Evolutionary conservation across 2,329 filamentous ascomycete species (phyloP), one percentile per base, ranked within the genome.

Genomic region (Dactylellina leptospora): DNA sequence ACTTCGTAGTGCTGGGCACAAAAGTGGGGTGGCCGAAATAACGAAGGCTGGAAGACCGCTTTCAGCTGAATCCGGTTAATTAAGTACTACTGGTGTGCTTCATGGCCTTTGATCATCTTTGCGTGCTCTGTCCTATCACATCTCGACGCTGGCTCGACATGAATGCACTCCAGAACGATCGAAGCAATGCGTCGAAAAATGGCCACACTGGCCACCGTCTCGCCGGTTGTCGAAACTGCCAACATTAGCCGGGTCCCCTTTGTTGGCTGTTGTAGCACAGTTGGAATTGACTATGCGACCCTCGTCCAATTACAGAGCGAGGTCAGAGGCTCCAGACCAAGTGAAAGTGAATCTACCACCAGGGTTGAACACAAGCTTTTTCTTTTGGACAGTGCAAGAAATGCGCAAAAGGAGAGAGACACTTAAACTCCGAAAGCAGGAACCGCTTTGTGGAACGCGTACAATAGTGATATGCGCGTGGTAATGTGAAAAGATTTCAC

Each of bases 31-130:
- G 59, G 28, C 51, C 58, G 68, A 72, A 72, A 72, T 72, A 68
- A 45, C 25, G 58, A 54, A 64, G 68, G 68, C 68, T 72, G 59
- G 68, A 72, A 64, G 18, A 40, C 53, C 53, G 60, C 42, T 50
- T 63, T 72, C 68, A 72, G 68, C 68, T 72, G 68, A 72, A 72
- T 72, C 68, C 68, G 68, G 68, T 72, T 72, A 72, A 72, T 72
- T 72, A 72, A 72, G 59, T 72, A 59, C 68, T 40, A n/a, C 18
- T 60, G 33, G 59, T 72, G 51, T 51, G 66, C 58, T 50, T 25
- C 23, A 10, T 48, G 30, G 36, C 25, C 60, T 30, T 10, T 28
- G 60, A 38, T 48, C 60, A 30, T 55, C 50, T 48, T 30, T 44
- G 48, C 20, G 47, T 9, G 47, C 54, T 60, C 33, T 38, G 47